Conservation (phyloP, 1,284 basidiomycete species). For the Meripilus lineatus region DNA sequence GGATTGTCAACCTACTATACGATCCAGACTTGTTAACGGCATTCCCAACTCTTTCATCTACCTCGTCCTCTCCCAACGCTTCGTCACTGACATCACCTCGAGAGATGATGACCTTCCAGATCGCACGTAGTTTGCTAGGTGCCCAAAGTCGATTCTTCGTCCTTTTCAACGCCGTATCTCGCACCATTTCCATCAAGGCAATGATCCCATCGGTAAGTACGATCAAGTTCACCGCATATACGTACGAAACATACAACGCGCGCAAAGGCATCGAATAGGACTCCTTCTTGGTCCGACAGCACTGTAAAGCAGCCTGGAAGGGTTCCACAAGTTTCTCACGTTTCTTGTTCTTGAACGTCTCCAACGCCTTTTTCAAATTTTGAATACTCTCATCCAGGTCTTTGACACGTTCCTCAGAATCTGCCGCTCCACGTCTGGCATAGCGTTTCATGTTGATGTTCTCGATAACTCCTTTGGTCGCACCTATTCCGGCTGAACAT, state of each 20-base stretch:
- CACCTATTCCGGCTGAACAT: constrained; percentile 30
- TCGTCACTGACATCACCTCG: constrained; percentile 23
- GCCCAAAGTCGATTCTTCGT: constrained; percentile 42
- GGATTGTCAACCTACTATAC: constrained; percentile 30
- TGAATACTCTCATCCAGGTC: constrained; percentile 35
- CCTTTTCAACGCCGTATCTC: constrained; percentile 34
- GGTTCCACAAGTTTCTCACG: constrained; percentile 45
- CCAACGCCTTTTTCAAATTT: constrained; percentile 32
- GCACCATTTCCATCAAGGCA: constrained; percentile 39
- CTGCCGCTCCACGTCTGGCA: constrained; percentile 20
- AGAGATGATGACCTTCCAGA: constrained; percentile 33
- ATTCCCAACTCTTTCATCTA: constrained; percentile 24
- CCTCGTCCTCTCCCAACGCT: constrained; percentile 33
- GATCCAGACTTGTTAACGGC: constrained; percentile 19
- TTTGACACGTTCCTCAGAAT: constrained; percentile 21
- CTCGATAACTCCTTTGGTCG: constrained; percentile 32
- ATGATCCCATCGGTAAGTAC: constrained; percentile 39
- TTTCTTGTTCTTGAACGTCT: constrained; percentile 33
- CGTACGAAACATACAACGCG: constrained; percentile 41
- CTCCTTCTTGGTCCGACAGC: constrained; percentile 10
- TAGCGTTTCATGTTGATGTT: constrained; percentile 47
- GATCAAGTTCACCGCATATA: constrained; percentile 42
- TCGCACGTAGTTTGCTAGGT: constrained; percentile 41
- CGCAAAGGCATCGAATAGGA: constrained; percentile 28
- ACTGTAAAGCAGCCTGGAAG: constrained; percentile 32